Base-by-base conservation (phyloP, 495 filamentous ascomycete genomes). In the Penicillium chermesinum region DNA sequence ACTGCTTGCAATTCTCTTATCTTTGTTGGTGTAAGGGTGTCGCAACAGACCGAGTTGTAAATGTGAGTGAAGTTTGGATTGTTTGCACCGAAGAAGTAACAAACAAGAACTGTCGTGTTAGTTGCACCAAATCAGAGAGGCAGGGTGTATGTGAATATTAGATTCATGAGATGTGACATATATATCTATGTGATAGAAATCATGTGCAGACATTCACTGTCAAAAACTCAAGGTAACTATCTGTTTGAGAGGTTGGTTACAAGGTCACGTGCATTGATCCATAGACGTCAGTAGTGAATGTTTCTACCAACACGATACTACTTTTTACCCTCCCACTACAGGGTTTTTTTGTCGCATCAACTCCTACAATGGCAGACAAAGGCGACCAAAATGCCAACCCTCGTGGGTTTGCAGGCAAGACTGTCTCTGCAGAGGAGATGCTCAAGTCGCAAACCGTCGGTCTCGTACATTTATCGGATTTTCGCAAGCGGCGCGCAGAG, bases 401-500 rank as follows among this genome's bases (percentile, higher is more conserved):
- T 6, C 64, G 71, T 49, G 71, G 71, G 15, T 96, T 96, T 70
- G 87, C 85, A 2, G 72, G 85, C 15, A 88, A 93, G 53, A 82
- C 78, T 44, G 77, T 84, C 45, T 91, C 90, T 0, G 86, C 90
- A 13, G 86, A 95, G 69, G 87, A 96, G 47, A 76, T 91, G n/a
- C 81, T 98, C 41, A 90, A 89, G 54, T 89, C 85, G 33, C 86
- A 90, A 62, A 98, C 93, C 1, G 90, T 95, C 44, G 93, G 93
- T 37, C 83, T 98, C 12, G 93, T 97, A 36, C 78, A 88, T 46
- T 82, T 96, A 34, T 87, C 84, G 55, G 93, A 97, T 63, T 98
- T 96, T 72, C 90, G 93, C 66, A 97, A 98, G 69, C 84, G 93
- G 33, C 89, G 93, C 65, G 91, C 90, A 54, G 89, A 98, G 66